Evolutionary conservation across 2,329 filamentous ascomycete species (phyloP).

Genomic region (Delphinella strobiligena): DNA sequence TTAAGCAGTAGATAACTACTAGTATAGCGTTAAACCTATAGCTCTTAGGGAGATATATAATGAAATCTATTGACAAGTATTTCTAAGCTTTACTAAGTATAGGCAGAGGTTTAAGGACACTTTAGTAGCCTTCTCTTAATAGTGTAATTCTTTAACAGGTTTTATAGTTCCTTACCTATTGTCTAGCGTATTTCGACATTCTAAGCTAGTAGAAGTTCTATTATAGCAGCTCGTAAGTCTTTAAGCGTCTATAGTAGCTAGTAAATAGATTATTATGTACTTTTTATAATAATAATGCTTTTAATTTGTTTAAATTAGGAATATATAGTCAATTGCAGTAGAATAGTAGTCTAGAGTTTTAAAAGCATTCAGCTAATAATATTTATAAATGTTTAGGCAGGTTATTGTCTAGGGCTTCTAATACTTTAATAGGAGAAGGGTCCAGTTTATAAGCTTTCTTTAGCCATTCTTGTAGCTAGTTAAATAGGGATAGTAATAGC

Average conservation of each 20-base stretch:
- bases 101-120: constrained; percentile 1
- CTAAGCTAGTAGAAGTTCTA: constrained; percentile 1
- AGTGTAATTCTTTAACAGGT: constrained; percentile 1
- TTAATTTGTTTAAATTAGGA: constrained; percentile 1
- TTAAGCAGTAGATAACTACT: neutral
- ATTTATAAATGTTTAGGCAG: neutral
- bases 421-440: neutral
- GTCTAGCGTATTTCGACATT: neutral
- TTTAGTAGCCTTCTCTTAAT: constrained; percentile 2
- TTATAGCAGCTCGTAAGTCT: constrained; percentile 1
- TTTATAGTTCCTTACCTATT: constrained; percentile 2
- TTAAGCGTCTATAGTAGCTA: neutral
- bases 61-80: constrained; percentile 1
- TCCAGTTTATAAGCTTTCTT: neutral
- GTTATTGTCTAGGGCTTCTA: constrained; percentile 1
- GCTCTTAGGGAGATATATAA: neutral
- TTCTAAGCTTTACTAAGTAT: neutral
- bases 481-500: neutral
- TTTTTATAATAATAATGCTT: neutral
- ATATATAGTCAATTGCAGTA: constrained; percentile 1
- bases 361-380: neutral
- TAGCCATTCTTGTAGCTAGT: constrained; percentile 2
- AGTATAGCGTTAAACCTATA: neutral
- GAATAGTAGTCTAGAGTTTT: constrained; percentile 1
- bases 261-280: neutral